A percentile compares a stretch with the other conserved stretches of the same genome.
These are phyloP conservation scores for Talaromyces sp. DNA, from an alignment of 2,329 filamentous ascomycete species.

Conservation along the genomic window DNA sequence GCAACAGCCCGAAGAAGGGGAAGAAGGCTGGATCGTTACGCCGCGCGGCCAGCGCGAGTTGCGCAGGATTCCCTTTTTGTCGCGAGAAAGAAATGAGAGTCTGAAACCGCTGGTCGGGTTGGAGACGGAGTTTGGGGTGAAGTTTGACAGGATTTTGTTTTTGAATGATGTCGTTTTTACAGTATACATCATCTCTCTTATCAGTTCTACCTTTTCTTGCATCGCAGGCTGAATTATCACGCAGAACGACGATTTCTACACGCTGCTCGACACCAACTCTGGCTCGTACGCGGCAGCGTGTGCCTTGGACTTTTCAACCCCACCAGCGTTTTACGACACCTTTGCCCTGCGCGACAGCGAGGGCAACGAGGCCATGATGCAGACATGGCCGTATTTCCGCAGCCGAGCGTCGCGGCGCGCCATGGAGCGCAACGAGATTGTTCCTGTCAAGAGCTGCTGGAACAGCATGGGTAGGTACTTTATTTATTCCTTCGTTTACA, in stretches of 20 bases:
- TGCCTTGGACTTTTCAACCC: constrained; percentile 63
- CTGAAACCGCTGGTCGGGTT: constrained; percentile 54
- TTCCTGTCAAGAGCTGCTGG: constrained; percentile 60
- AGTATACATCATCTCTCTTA: constrained; percentile 16
- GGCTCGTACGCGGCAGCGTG: constrained; percentile 62
- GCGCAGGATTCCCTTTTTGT: constrained; percentile 63
- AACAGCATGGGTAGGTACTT: constrained; percentile 50
- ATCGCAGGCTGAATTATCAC: background rate
- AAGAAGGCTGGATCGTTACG: constrained; percentile 60
- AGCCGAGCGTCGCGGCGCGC: constrained; percentile 44
- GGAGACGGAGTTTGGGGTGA: constrained; percentile 40
- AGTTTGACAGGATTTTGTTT: constrained; percentile 55
- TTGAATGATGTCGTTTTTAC: constrained; percentile 46
- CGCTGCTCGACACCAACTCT: constrained; percentile 53
- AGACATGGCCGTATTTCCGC: constrained; percentile 63
- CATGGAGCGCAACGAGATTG: constrained; percentile 46
- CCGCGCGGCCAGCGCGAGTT: constrained; percentile 49
- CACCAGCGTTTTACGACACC: constrained; percentile 66
- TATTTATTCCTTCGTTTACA: background rate
- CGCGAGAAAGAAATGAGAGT: constrained; percentile 58
- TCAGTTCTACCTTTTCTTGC: too few relatives aligned
- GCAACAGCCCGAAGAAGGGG: constrained; percentile 29
- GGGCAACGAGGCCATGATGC: constrained; percentile 57
- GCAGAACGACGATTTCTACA: constrained; percentile 37
- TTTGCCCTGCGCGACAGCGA: constrained; percentile 65